A percentile compares a stretch with the other conserved stretches of the same genome.
Conservation (phyloP, 768 basidiomycete species). For the Lactarius indigo region DNA sequence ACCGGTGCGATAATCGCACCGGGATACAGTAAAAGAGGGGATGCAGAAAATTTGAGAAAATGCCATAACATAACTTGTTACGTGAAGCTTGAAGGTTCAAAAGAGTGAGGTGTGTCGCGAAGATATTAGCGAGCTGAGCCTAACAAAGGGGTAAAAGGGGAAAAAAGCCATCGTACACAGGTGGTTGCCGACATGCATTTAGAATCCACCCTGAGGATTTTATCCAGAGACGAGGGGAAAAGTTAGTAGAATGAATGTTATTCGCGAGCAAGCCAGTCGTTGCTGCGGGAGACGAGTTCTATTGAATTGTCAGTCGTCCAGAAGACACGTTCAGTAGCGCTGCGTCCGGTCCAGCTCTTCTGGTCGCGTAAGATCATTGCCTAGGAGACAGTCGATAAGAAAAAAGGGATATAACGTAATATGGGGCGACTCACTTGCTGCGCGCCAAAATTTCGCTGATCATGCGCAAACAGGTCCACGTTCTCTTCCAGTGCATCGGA, state of each 20-base stretch:
- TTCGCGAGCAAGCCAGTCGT: constrained; percentile 82
- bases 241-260: constrained; percentile 27
- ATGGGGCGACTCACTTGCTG: constrained; percentile 68
- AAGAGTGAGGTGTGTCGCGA: constrained; percentile 1
- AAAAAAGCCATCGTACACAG: constrained; percentile 8
- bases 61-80: constrained; percentile 14
- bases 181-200: constrained; percentile 4
- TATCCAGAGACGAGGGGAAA: constrained; percentile 1
- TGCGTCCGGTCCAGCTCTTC: constrained; percentile 90
- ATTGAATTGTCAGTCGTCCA: constrained; percentile 91
- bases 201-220: constrained; percentile 15
- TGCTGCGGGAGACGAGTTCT: constrained; percentile 79
- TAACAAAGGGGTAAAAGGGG: not conserved
- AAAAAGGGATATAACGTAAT: not conserved
- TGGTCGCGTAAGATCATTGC: constrained; percentile 96
- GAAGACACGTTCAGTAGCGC: constrained; percentile 87
- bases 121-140: constrained; percentile 6
- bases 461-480: constrained; percentile 86
- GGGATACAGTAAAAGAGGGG: not conserved
- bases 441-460: constrained; percentile 93
- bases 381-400: constrained; percentile 37
- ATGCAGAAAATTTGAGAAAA: not conserved
- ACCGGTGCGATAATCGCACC: not conserved
- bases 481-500: constrained; percentile 89
- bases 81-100: not conserved